A percentile compares a stretch with the other conserved stretches of the same genome.
Conservation (phyloP, 2,329 filamentous ascomycete species). For the Epichloe festucae region DNA sequence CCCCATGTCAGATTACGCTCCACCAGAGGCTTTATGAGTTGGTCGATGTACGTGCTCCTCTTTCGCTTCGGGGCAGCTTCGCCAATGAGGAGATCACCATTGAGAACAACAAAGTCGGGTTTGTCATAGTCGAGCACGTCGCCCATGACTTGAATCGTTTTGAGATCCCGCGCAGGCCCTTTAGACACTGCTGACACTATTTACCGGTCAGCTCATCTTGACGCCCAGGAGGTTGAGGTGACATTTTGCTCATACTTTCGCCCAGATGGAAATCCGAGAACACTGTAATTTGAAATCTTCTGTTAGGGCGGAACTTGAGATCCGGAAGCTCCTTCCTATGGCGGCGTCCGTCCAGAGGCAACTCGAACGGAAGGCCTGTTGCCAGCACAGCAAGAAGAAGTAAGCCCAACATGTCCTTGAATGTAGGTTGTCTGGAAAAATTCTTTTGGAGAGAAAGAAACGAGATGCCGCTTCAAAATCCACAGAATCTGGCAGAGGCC, state of each 20-base stretch:
- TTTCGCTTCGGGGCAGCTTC: slow-evolving; percentile 45
- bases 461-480: no score
- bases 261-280: slow-evolving; percentile 4
- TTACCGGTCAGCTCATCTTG: neutral
- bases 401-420: neutral
- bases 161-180: slow-evolving; percentile 38
- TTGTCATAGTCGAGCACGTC: slow-evolving; percentile 42
- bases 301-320: neutral
- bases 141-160: slow-evolving; percentile 43
- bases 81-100: slow-evolving; percentile 59
- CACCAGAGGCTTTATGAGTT: slow-evolving; percentile 44
- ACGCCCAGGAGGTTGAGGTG: no score
- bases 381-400: neutral
- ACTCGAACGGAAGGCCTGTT: neutral
- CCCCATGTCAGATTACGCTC: slow-evolving; percentile 45
- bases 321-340: neutral
- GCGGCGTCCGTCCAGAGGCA: no score
- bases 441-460: no score
- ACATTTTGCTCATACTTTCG: neutral
- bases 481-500: no score
- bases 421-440: no score
- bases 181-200: neutral
- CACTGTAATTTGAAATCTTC: slow-evolving; percentile 1
- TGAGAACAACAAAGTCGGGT: slow-evolving; percentile 51
- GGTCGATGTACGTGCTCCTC: slow-evolving; percentile 40